A percentile compares a stretch with the other conserved stretches of the same genome.
These are phyloP conservation scores for Komagataella phaffii DNA, from an alignment of 805 yeast species.

Conservation along the genomic window DNA sequence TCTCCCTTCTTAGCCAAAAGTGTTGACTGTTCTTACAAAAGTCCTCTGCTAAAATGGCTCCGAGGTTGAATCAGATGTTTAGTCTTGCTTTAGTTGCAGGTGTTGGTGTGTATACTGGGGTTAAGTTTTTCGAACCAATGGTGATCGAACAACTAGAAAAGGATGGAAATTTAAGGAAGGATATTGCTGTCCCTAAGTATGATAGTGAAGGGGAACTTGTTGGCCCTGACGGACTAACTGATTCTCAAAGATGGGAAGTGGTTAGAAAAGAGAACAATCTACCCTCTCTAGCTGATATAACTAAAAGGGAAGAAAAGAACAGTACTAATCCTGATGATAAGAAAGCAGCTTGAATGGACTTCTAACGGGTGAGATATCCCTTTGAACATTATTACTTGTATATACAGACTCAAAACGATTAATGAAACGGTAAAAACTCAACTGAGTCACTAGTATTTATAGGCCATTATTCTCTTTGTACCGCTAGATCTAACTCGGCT, in stretches of 20 bases:
- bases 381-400: not conserved
- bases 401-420: not conserved
- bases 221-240: slow-evolving; percentile 10
- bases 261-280: slow-evolving; percentile 4
- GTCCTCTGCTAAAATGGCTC: not conserved
- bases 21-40: not conserved
- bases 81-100: slow-evolving; percentile 13
- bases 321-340: not conserved
- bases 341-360: not conserved
- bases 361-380: not conserved
- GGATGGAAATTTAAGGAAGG: slow-evolving; percentile 53
- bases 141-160: slow-evolving; percentile 45
- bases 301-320: not conserved
- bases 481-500: too few relatives aligned
- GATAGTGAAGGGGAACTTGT: slow-evolving; percentile 28
- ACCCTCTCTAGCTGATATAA: not conserved
- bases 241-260: slow-evolving; percentile 9
- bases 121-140: slow-evolving; percentile 63
- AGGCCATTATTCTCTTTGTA: not conserved
- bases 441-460: not conserved
- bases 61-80: slow-evolving; percentile 1
- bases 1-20: not conserved
- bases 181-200: slow-evolving; percentile 41
- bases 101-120: slow-evolving; percentile 36
- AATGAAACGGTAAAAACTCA: not conserved